Evolutionary conservation across 73 alveolate genomes (phyloP).

Genomic region (Urostyla sp.): DNA sequence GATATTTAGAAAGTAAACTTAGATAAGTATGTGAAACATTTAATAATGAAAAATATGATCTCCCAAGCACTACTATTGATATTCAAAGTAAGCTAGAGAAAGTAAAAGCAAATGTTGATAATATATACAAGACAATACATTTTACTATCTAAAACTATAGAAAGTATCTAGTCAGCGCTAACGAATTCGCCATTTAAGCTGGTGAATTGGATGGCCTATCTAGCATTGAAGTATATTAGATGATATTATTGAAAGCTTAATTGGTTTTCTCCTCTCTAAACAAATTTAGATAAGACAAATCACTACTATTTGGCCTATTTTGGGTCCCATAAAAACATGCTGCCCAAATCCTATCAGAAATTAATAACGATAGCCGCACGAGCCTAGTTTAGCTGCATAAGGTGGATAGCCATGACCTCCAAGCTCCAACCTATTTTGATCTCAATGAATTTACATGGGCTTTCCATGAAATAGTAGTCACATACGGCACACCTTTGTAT

Average conservation of each 20-base stretch:
- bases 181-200: too few relatives aligned
- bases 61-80: conserved; percentile 19
- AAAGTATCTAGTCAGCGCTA: conserved; percentile 30
- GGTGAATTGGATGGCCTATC: conserved; percentile 46
- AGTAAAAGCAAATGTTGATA: background rate
- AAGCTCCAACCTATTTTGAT: conserved; percentile 93
- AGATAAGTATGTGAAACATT: conserved; percentile 87
- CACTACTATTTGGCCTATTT: conserved; percentile 77
- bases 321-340: conserved; percentile 77
- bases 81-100: background rate
- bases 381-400: background rate
- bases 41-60: conserved; percentile 61
- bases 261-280: conserved; percentile 70
- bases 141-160: conserved; percentile 40
- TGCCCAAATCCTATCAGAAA: background rate
- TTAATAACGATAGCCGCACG: background rate
- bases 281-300: conserved; percentile 48
- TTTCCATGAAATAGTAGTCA: conserved; percentile 94
- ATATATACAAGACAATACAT: conserved; percentile 10
- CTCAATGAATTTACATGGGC: conserved; percentile 90
- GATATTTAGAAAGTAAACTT: conserved; percentile 76
- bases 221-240: conserved; percentile 58
- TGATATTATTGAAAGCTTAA: conserved; percentile 74
- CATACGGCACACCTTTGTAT: conserved; percentile 97
- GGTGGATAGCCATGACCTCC: conserved; percentile 42